Conservation (phyloP, 2,329 filamentous ascomycete species). For the Bipolaris zeicola region DNA sequence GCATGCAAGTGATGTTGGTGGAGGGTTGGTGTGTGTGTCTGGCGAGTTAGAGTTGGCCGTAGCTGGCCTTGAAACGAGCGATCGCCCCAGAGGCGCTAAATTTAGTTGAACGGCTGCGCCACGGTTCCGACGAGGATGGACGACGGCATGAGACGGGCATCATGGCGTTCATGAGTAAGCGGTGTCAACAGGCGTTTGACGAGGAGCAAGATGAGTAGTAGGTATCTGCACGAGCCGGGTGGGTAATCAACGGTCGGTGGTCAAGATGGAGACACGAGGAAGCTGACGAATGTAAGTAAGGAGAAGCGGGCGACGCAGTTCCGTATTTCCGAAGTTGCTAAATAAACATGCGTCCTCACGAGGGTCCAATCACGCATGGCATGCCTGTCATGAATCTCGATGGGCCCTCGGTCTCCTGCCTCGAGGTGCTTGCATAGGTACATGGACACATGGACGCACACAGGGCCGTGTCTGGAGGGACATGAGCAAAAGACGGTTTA, state of each 20-base stretch:
- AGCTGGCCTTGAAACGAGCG: conserved; percentile 12
- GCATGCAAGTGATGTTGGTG: not conserved
- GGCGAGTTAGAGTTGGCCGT: not conserved
- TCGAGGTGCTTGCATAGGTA: too few relatives aligned
- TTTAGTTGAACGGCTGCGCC: conserved; percentile 19
- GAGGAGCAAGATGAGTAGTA: too few relatives aligned
- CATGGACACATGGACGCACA: not conserved
- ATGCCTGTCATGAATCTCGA: not conserved
- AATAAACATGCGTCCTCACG: not conserved
- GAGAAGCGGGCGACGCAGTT: conserved; percentile 4
- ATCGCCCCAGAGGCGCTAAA: conserved; percentile 13
- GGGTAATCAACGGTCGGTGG: not conserved
- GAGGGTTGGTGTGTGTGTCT: not conserved
- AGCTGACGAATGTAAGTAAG: not conserved
- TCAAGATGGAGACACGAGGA: not conserved
- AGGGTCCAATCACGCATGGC: conserved; percentile 6
- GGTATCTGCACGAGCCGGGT: too few relatives aligned
- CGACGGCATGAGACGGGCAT: not conserved
- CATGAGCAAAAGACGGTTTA: conserved; percentile 2
- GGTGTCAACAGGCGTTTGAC: not conserved
- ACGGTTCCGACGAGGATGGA: conserved; percentile 4
- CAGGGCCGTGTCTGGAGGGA: not conserved
- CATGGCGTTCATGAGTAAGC: not conserved
- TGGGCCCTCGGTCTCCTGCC: not conserved
- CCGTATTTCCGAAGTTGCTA: conserved; percentile 8